Evolutionary conservation across 2,329 filamentous ascomycete species (phyloP), one percentile per base, ranked within the genome.

Genomic region (Intubia oerlemansii): DNA sequence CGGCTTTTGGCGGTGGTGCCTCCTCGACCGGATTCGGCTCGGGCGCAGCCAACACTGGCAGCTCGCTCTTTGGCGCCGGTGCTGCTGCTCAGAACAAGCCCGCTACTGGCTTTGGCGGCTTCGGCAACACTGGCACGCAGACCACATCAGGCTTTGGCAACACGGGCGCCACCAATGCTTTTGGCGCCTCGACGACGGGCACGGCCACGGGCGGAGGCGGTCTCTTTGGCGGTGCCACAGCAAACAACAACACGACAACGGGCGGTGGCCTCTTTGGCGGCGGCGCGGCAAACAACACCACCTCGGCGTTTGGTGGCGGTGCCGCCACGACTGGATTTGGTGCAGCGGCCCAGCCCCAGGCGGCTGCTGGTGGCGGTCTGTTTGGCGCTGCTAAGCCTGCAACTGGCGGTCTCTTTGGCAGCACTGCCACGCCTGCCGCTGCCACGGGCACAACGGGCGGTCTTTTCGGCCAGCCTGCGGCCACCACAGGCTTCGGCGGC

Each of bases 221-320:
- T 9, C 42, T 61, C 2, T 62, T 62, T 29, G 48, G 50, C 10
- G 54, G 59, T 35, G 52, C 55, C 10, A 41, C 45, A 25, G 38
- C 45, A 17, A 43, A 32, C 34, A 45, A 21, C 4, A 19, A 15
- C 14, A 15, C 27, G 5, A 1, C 27, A 4, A 29, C 31, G 3
- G 27, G 17, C 7, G 32, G 32, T 10, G 48, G 52, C 14, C 41
- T 57, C 5, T 58, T 59, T 28, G 53, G 53, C 9, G n/a, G 21
- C 8, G 18, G 17, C 11, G 27, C 27, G 16, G 17, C 26, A 12
- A 23, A 18, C 9, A 17, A 17, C 11, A 15, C 27, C 7, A 17
- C 28, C 8, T 24, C 20, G 10, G 28, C 18, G 5, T 29, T 29
- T 13, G 28, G 28, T 14, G 5, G 20, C n/a, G 15, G 24, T 7